Conservation (phyloP, 768 basidiomycete genomes). For the Mycena amicta region DNA sequence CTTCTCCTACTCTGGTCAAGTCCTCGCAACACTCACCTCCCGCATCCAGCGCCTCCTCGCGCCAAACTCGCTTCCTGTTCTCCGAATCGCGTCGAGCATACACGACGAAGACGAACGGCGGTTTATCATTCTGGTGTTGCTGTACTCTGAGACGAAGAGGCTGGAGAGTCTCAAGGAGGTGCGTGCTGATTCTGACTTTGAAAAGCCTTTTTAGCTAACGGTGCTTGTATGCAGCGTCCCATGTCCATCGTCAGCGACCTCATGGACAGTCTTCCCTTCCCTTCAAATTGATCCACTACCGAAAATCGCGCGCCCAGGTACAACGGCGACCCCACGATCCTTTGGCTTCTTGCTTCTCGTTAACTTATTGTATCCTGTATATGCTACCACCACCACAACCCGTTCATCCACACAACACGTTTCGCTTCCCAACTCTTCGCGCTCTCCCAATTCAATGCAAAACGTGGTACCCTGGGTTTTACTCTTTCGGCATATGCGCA, state of each 20-base stretch:
- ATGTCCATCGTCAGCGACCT: background rate
- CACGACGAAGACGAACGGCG: constrained; percentile 13
- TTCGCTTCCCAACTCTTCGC: no score
- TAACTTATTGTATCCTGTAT: no score
- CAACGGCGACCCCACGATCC: no score
- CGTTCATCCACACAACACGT: no score
- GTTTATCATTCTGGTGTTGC: constrained; percentile 16
- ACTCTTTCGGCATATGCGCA: no score
- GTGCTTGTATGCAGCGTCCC: background rate
- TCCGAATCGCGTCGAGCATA: constrained; percentile 2
- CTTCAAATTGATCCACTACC: no score
- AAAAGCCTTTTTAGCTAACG: background rate
- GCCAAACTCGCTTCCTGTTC: background rate
- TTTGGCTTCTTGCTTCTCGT: no score
- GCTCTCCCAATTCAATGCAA: no score
- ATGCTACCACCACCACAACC: no score
- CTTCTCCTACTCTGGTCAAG: constrained; percentile 7
- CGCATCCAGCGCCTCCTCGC: constrained; percentile 5
- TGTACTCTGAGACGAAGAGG: constrained; percentile 20
- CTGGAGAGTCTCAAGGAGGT: constrained; percentile 13
- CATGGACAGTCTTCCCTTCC: no score
- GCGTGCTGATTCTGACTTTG: background rate
- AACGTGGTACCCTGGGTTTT: no score
- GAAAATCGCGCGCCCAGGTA: no score
- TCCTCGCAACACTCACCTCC: constrained; percentile 15